Conservation (phyloP, 2,329 filamentous ascomycete genomes). For the Didymellaceae sp. region DNA sequence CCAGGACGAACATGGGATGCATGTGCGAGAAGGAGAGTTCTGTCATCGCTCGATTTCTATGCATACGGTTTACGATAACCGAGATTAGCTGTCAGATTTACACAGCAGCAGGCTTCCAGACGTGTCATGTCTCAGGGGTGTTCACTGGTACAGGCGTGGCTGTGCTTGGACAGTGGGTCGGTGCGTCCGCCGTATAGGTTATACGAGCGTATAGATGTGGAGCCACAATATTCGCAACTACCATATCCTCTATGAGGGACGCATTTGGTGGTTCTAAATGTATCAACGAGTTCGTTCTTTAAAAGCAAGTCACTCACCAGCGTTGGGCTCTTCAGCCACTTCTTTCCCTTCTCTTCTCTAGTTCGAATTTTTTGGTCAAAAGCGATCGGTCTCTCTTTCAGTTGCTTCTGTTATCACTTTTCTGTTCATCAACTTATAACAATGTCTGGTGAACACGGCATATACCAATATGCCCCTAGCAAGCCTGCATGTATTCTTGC, state of each 20-base stretch:
- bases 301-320: no score
- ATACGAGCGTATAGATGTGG: slow-evolving; percentile 16
- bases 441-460: slow-evolving; percentile 23
- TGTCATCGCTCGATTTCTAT: no score
- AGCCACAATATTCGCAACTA: background rate
- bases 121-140: background rate
- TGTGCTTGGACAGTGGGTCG: slow-evolving; percentile 12
- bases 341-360: no score
- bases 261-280: background rate
- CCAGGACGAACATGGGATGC: no score
- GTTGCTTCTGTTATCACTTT: no score
- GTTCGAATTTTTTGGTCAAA: no score
- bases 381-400: no score
- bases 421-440: background rate
- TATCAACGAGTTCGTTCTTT: background rate
- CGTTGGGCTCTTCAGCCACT: no score
- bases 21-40: no score
- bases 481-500: slow-evolving; percentile 17
- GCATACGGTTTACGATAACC: slow-evolving; percentile 7
- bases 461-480: slow-evolving; percentile 29
- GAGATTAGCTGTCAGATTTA: background rate
- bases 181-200: slow-evolving; percentile 16
- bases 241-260: no score
- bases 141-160: slow-evolving; percentile 6
- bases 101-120: background rate